These are phyloP conservation scores for Phytophthora crassamura DNA, from an alignment of 352 stramenopile species.

Conservation along the genomic window DNA sequence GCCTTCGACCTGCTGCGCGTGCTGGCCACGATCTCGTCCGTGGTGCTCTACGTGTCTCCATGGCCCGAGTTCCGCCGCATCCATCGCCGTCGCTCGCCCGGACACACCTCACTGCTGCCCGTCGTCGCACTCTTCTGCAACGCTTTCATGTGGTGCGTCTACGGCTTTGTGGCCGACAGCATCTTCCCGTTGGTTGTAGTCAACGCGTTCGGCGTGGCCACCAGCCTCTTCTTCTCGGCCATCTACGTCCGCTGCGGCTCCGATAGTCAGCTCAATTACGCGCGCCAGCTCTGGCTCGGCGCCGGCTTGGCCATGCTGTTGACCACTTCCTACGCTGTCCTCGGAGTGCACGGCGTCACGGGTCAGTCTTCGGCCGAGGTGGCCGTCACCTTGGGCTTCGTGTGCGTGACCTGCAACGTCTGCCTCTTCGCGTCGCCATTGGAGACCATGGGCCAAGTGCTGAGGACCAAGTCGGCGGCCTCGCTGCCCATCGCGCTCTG, in stretches of 20 bases:
- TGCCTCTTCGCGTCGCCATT: slow-evolving; percentile 39
- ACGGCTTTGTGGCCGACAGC: slow-evolving; percentile 37
- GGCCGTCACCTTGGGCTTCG: slow-evolving; percentile 25
- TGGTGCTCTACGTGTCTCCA: slow-evolving; percentile 36
- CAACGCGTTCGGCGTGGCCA: slow-evolving; percentile 33
- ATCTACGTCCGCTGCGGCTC: slow-evolving; percentile 40
- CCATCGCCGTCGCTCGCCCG: slow-evolving; percentile 18
- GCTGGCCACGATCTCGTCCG: slow-evolving; percentile 30
- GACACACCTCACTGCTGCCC: slow-evolving; percentile 32
- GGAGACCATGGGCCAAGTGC: slow-evolving; percentile 34
- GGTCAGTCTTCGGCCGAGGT: slow-evolving; percentile 24
- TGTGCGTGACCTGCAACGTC: slow-evolving; percentile 35
- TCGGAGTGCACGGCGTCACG: slow-evolving; percentile 27
- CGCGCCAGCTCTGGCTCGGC: slow-evolving; percentile 20
- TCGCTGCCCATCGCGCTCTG: slow-evolving; percentile 41
- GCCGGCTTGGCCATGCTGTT: slow-evolving; percentile 14
- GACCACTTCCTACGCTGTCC: slow-evolving; percentile 26
- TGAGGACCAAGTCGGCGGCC: slow-evolving; percentile 35
- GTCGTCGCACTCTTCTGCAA: slow-evolving; percentile 45
- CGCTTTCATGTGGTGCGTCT: slow-evolving; percentile 40
- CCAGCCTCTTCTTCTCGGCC: slow-evolving; percentile 37
- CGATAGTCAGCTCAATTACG: slow-evolving; percentile 9
- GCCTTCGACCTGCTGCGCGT: slow-evolving; percentile 36
- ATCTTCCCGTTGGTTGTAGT: slow-evolving; percentile 45
- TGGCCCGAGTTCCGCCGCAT: slow-evolving; percentile 37